Evolutionary conservation across 192 early-diverging fungal genomes (phyloP).

Genomic region (Fimicolochytrium jonesii): DNA sequence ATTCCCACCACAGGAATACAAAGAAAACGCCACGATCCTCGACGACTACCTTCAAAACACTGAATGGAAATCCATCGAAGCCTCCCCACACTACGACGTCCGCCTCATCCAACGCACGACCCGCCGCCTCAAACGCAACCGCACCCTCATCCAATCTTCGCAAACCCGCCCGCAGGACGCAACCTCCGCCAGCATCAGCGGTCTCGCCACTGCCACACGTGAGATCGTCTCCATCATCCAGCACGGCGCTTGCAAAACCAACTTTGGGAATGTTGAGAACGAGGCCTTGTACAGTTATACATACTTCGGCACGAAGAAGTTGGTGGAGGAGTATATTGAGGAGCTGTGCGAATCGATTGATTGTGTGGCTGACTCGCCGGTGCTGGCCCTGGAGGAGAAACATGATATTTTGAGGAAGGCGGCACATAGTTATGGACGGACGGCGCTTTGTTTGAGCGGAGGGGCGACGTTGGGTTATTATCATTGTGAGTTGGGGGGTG

Average conservation of each 20-base stretch:
- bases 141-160: not conserved
- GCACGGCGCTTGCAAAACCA: constrained; percentile 61
- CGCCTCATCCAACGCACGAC: constrained; percentile 56
- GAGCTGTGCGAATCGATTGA: constrained; percentile 47
- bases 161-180: not conserved
- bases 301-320: constrained; percentile 69
- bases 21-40: constrained; percentile 49
- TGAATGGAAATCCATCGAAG: constrained; percentile 61
- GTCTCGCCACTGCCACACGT: constrained; percentile 1
- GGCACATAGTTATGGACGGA: constrained; percentile 64
- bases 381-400: constrained; percentile 48
- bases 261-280: constrained; percentile 76
- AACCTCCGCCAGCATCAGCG: not conserved
- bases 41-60: constrained; percentile 65
- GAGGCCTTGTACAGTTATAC: constrained; percentile 65
- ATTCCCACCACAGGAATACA: constrained; percentile 62
- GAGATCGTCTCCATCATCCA: constrained; percentile 16
- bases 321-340: constrained; percentile 64
- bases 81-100: constrained; percentile 63
- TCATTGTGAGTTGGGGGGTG: constrained; percentile 28
- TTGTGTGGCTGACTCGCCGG: constrained; percentile 20
- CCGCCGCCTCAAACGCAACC: constrained; percentile 12
- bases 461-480: constrained; percentile 55
- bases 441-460: constrained; percentile 75
- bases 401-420: constrained; percentile 56